phyloP scores from a whole-genome alignment of 2,329 filamentous ascomycete species.

The Fusarium sp. region DNA sequence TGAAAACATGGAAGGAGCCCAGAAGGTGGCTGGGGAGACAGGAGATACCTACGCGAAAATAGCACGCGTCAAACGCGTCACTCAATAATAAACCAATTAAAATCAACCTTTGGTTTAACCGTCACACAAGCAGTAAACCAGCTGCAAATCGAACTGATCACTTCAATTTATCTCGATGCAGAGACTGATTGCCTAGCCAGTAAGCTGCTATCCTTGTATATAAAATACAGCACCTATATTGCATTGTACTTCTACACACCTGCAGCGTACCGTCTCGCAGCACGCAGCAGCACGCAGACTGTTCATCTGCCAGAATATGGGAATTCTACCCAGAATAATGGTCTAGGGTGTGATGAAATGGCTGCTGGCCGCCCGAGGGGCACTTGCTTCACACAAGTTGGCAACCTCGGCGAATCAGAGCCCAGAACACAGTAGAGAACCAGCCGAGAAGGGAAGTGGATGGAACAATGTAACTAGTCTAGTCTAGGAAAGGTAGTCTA shows the following conservation, averaged over 20 bases:
- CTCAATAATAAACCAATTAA: constrained; percentile 12
- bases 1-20: constrained; percentile 9
- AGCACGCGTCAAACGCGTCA: constrained; percentile 30
- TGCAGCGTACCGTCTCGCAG: constrained; percentile 14
- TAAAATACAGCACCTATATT: background rate
- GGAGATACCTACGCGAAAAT: constrained; percentile 15
- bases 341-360: constrained; percentile 30
- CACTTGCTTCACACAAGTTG: constrained; percentile 10
- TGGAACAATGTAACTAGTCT: constrained; percentile 6
- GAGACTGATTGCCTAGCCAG: background rate
- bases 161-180: constrained; percentile 9
- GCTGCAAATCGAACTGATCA: constrained; percentile 18
- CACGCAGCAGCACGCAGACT: constrained; percentile 14
- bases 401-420: constrained; percentile 24
- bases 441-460: constrained; percentile 31
- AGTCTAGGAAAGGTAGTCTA: too few relatives aligned
- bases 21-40: constrained; percentile 5
- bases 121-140: constrained; percentile 9
- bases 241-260: background rate
- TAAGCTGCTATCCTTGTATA: background rate
- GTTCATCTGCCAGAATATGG: constrained; percentile 5
- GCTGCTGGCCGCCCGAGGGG: constrained; percentile 11
- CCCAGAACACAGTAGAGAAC: constrained; percentile 3
- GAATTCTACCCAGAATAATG: constrained; percentile 19
- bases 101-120: background rate